phyloP scores from a whole-genome alignment of 495 filamentous ascomycete species.

The Apiosordaria backusii region DNA sequence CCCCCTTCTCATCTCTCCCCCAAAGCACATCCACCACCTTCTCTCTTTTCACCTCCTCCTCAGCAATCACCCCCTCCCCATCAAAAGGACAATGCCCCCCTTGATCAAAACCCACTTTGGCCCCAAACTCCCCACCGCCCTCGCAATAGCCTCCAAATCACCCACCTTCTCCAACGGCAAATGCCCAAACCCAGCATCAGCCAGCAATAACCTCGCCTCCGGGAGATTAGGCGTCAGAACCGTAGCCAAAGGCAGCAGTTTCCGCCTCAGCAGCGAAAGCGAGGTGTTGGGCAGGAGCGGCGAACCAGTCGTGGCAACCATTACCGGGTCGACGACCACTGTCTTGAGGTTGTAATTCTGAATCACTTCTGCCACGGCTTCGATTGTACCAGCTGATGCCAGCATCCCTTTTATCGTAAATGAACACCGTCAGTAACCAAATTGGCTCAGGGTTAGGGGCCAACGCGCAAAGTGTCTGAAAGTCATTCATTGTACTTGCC shows the following conservation, averaged over 20 bases:
- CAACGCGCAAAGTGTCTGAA: no score
- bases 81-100: conserved; percentile 87
- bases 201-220: conserved; percentile 73
- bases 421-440: background rate
- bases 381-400: conserved; percentile 71
- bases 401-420: conserved; percentile 69
- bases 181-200: conserved; percentile 49
- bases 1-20: conserved; percentile 34
- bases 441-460: no score
- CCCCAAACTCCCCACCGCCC: conserved; percentile 61
- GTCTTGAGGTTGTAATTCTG: conserved; percentile 54
- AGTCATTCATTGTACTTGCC: no score
- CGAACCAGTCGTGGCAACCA: conserved; percentile 85
- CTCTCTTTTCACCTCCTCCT: conserved; percentile 53
- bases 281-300: conserved; percentile 69
- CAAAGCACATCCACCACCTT: conserved; percentile 72
- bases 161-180: conserved; percentile 52
- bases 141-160: conserved; percentile 66
- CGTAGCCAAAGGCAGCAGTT: conserved; percentile 71
- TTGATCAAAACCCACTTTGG: conserved; percentile 82
- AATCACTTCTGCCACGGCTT: conserved; percentile 68
- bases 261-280: conserved; percentile 57
- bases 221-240: conserved; percentile 90
- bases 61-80: conserved; percentile 54
- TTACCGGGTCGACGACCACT: conserved; percentile 87